A percentile compares a stretch with the other conserved stretches of the same genome.
These are phyloP conservation scores for Globisporangium yorkense DNA, from an alignment of 352 stramenopile genomes.

Conservation along the genomic window DNA sequence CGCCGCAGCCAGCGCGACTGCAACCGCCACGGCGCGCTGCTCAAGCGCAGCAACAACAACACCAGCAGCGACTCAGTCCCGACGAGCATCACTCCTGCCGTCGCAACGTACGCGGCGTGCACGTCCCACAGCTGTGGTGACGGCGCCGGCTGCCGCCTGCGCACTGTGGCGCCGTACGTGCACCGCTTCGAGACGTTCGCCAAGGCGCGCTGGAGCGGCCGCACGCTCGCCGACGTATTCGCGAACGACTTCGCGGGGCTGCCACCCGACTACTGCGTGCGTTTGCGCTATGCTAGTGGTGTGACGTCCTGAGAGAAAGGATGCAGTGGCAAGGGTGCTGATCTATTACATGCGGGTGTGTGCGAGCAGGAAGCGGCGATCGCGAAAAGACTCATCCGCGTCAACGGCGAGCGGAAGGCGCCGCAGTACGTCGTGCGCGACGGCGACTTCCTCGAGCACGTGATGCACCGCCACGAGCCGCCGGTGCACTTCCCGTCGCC, in stretches of 20 bases:
- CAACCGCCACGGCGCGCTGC: slow-evolving; percentile 4
- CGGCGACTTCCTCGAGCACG: slow-evolving; percentile 87
- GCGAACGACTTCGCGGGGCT: slow-evolving; percentile 44
- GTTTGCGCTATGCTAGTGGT: neutral
- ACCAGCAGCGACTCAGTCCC: slow-evolving; percentile 5
- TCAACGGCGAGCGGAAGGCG: slow-evolving; percentile 63
- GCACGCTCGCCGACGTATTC: slow-evolving; percentile 84
- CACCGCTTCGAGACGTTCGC: slow-evolving; percentile 89
- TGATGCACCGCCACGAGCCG: slow-evolving; percentile 92
- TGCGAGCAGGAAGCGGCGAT: slow-evolving; percentile 59
- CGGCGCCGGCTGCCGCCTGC: slow-evolving; percentile 18
- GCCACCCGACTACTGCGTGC: slow-evolving; percentile 35
- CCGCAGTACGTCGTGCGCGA: slow-evolving; percentile 66
- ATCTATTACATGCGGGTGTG: neutral
- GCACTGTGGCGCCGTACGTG: slow-evolving; percentile 80
- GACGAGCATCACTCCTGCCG: neutral
- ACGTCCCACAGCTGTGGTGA: slow-evolving; percentile 21
- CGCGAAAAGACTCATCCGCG: slow-evolving; percentile 73
- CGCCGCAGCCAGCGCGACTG: slow-evolving; percentile 31
- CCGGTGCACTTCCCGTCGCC: slow-evolving; percentile 46
- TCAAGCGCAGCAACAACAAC: neutral
- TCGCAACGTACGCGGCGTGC: slow-evolving; percentile 16
- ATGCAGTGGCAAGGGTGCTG: neutral
- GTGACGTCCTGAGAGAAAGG: too few species aligned
- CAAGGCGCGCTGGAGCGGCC: slow-evolving; percentile 88